Evolutionary conservation across 306 rosid species (phyloP).

Genomic region (Betula pendula): DNA sequence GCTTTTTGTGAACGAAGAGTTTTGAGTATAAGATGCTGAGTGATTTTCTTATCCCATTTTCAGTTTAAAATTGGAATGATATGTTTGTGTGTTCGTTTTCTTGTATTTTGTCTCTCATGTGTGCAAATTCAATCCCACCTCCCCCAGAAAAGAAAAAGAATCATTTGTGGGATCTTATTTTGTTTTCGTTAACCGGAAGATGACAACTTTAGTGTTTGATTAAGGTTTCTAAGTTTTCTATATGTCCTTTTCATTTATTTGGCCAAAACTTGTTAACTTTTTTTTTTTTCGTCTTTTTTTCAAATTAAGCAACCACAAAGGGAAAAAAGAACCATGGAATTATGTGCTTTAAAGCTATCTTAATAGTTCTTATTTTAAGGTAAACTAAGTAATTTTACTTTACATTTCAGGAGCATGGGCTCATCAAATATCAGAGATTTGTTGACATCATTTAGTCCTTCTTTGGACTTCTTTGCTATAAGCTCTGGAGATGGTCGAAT

Average conservation of each 20-base stretch:
- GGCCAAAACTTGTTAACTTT: background rate
- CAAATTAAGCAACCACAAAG: background rate
- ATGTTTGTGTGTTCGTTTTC: background rate
- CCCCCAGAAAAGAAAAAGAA: background rate
- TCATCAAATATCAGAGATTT: slow-evolving; percentile 64
- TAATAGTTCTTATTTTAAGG: background rate
- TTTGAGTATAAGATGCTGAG: too few species aligned
- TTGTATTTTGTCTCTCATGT: background rate
- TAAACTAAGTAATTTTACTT: background rate
- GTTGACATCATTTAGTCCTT: slow-evolving; percentile 77
- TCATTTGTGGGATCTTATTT: background rate
- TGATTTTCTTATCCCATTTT: too few species aligned
- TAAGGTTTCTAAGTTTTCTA: background rate
- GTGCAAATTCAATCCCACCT: background rate
- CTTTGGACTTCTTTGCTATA: slow-evolving; percentile 70
- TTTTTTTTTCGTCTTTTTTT: background rate
- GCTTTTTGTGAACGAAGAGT: too few species aligned
- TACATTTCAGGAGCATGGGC: slow-evolving; percentile 38
- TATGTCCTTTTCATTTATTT: background rate
- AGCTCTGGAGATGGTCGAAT: slow-evolving; percentile 90
- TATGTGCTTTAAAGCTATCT: background rate
- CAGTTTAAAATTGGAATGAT: too few species aligned
- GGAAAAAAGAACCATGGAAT: background rate
- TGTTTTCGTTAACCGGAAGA: background rate
- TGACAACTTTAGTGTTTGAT: background rate